Base-by-base conservation (phyloP, 768 basidiomycete species). In the Gloeopeniophorella convolvens region DNA sequence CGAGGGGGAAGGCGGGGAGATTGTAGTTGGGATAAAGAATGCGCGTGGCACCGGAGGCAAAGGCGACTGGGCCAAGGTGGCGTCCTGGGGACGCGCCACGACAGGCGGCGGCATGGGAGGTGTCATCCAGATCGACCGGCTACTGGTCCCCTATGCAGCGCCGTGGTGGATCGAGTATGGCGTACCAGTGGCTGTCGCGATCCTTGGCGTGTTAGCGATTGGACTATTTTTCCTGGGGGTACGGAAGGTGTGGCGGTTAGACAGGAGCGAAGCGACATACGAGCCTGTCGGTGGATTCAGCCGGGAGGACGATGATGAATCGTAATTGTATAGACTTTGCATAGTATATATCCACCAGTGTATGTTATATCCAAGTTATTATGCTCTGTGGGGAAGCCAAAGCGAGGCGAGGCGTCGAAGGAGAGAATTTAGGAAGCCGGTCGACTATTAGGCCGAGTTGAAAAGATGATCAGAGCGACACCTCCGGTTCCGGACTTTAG, bases 201-300 rank as follows among this genome's bases (percentile, higher is more conserved):
- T 69, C 1, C 58, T 80, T 21, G 89, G 85, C 5, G 61, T 85
- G 24, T 34, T 78, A 24, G 54, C 79, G 9, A 87, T 91, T 54
- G 75, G 79, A 54, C 61, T 69, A 9, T 85, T 92, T 65, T 87
- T 90, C 67, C 79, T 80, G 62, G 82, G 75, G n/a, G 81, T 87
- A 18, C 71, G 80, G 50, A 67, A 70, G 46, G 63, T 89, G 44
- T 93, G 89, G 89, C 73, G 74, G 55, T 67, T 73, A 60, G 88
- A 89, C 63, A 79, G 79, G 48, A 85, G 80, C 27, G 86, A 91
- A 65, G 85, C 89, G 30, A 92, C 89, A 31, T 96, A 90, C 65
- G 92, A 95, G 64, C 91, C 93, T 20, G 68, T 86, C 31, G 92
- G 91, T 39, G 89, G 91, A 30, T 89, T 87, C 64, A 77, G 73